Percentiles rank a stretch among this genome's conserved stretches.
These are phyloP conservation scores for Sherardia arvensis DNA, from an alignment of 257 asterid genomes.

Conservation along the genomic window DNA sequence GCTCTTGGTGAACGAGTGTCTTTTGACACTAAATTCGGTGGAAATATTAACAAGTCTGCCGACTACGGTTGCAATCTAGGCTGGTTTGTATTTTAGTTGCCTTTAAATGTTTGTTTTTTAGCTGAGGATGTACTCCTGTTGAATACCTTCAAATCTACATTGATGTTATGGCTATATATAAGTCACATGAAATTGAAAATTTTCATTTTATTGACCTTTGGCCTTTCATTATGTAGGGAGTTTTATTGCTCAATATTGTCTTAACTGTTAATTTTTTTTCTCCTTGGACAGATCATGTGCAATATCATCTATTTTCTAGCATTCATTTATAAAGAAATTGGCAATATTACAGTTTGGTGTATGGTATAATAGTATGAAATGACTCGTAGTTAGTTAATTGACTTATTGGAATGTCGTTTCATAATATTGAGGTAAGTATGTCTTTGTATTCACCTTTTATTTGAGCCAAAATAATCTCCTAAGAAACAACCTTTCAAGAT, in stretches of 20 bases:
- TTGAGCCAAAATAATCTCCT: too few species aligned
- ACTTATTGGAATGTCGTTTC: too few species aligned
- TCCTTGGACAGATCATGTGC: not conserved
- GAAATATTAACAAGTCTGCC: too few species aligned
- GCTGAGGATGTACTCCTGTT: not conserved
- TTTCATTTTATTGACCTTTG: constrained; percentile 7
- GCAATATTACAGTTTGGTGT: not conserved
- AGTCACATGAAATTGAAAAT: not conserved
- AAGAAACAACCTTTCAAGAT: too few species aligned
- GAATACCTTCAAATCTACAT: not conserved
- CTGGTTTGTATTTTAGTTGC: too few species aligned
- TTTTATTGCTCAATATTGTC: constrained; percentile 89
- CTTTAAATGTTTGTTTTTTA: not conserved
- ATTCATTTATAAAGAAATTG: not conserved
- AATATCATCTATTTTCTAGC: not conserved
- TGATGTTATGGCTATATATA: not conserved
- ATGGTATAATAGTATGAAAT: not conserved
- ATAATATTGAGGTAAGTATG: too few species aligned
- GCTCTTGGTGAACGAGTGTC: too few species aligned
- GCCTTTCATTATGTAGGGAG: constrained; percentile 49
- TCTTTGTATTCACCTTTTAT: too few species aligned
- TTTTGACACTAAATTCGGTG: too few species aligned
- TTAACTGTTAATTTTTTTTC: constrained; percentile 54
- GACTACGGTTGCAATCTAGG: too few species aligned
- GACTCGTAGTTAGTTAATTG: too few species aligned